A percentile compares a stretch with the other conserved stretches of the same genome.
These are phyloP conservation scores for Xylaria sp. DNA, from an alignment of 2,329 filamentous ascomycete species.

Conservation along the genomic window DNA sequence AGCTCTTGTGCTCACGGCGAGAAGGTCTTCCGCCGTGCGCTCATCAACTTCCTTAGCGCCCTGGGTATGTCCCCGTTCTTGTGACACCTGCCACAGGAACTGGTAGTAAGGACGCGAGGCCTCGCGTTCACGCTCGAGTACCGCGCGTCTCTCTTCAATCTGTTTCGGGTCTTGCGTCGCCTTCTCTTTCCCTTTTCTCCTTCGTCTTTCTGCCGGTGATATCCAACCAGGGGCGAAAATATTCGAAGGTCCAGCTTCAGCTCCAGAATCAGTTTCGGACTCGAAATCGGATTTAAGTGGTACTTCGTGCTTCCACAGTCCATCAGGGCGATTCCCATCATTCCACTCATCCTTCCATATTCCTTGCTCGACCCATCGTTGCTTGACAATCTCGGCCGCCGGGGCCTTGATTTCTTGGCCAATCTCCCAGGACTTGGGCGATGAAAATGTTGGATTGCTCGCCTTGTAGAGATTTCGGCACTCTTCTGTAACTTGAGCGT, in stretches of 20 bases:
- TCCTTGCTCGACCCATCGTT: conserved; percentile 40
- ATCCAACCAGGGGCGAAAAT: not conserved
- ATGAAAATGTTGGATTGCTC: not conserved
- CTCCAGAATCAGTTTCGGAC: not conserved
- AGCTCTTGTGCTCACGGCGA: conserved; percentile 31
- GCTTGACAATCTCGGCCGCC: conserved; percentile 22
- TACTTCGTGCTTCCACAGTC: conserved; percentile 36
- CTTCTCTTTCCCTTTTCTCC: not conserved
- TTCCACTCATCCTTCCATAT: conserved; percentile 41
- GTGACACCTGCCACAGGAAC: conserved; percentile 32
- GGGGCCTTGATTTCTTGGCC: too few relatives aligned
- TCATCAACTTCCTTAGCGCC: not conserved
- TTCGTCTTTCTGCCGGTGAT: not conserved
- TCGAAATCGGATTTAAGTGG: not conserved
- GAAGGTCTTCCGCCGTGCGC: not conserved
- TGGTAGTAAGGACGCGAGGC: conserved; percentile 33
- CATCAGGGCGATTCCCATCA: not conserved
- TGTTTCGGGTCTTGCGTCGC: not conserved
- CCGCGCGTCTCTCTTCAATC: not conserved
- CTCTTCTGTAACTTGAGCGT: conserved; percentile 12
- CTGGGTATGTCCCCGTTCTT: conserved; percentile 23
- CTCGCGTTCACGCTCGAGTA: conserved; percentile 26
- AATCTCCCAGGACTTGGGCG: not conserved
- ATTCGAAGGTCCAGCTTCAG: not conserved
- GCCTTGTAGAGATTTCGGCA: not conserved